Evolutionary conservation across 2,329 filamentous ascomycete genomes (phyloP), one percentile per base, ranked within the genome.

Genomic region (Ascocoryne sarcoides): DNA sequence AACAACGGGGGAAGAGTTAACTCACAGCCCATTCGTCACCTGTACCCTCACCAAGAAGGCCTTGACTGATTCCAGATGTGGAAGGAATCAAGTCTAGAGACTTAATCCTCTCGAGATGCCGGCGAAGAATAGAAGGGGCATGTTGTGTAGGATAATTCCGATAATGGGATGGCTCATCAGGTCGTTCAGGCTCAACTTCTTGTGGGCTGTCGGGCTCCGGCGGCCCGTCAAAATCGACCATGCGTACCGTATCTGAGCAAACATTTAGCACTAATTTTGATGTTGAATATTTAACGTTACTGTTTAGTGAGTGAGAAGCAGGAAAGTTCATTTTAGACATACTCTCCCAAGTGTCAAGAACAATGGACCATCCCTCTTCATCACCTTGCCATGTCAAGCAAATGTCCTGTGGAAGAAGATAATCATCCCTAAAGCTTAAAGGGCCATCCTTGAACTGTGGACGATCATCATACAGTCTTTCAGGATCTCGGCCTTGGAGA

Each of bases 331-430:
- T 5, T 31, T 21, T 5, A n/a, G 14, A 32, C 37, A 14, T 32
- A 39, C 37, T 39, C 10, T 39, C 37, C 12, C 16, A 20, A 9
- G 29, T 32, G 17, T 39, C 37, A 9, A 39, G 14, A 4, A 39
- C 23, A 4, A 32, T 14, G 10, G 17, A 15, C 10, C 16, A 21
- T 10, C 37, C 37, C 32, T 39, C n/a, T 15, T 10, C 14, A 15
- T 32, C 30, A 8, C 19, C 29, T 23, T 30, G 23, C 10, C 4
- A 21, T 10, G 18, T 32, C 29, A 39, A 32, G n/a, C 12, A 16
- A 4, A 39, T 12, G 12, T 39, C 37, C 4, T 39, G 37, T n/a
- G 35, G 35, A 17, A 37, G 35, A 15, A 37, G 7, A 29, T 37
- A 37, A 9, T 29, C 35, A 7, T 14, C 4, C 16, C 35, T 28